Evolutionary conservation across 225 moss, liverwort and hornwort species (phyloP), one percentile per base, ranked within the genome.

Genomic region (Takakia lepidozioides): DNA sequence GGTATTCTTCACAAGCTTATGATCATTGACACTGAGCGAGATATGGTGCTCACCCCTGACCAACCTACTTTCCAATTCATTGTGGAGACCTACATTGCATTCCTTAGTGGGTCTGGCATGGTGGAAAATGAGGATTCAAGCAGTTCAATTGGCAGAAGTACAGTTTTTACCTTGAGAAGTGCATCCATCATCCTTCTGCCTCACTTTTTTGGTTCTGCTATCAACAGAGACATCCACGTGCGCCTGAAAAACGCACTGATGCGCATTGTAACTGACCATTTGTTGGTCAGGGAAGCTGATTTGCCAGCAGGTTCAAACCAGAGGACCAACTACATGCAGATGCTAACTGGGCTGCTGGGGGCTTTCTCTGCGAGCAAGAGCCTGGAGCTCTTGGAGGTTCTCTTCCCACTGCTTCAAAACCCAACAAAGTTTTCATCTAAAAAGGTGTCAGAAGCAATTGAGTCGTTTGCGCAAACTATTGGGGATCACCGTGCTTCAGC

Each of bases 391-490:
- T 71, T 93, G 26, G 93, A 88, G 61, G 78, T 85, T 17, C 25
- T 76, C 29, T 88, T 93, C 38, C 93, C 93, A 30, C 83, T 93
- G 46, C 73, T 93, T 42, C 79, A 80, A 43, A 63, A 55, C 55
- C 85, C 78, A 25, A 78, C 81, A 22, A 76, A 51, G 42, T 48
- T 79, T 55, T 85, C 69, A 14, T 46, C 47, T 9, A 75, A 55
- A 38, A 56, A 52, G 42, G 10, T 88, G 39, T 59, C 66, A 2
- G 85, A 73, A 45, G 72, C 72, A 22, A 34, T 93, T 47, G 71
- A 72, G 13, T 25, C 52, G 27, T 79, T 85, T 56, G 72, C 75
- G 29, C 60, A 73, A 40, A 35, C 30, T 19, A 51, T 70, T 26
- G 81, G 69, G n/a, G 81, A 81, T 47, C 51, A 58, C 7, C 54